A percentile compares a stretch with the other conserved stretches of the same genome.
Conservation (phyloP, 805 yeast genomes). For the Metschnikowia aberdeeniae region DNA sequence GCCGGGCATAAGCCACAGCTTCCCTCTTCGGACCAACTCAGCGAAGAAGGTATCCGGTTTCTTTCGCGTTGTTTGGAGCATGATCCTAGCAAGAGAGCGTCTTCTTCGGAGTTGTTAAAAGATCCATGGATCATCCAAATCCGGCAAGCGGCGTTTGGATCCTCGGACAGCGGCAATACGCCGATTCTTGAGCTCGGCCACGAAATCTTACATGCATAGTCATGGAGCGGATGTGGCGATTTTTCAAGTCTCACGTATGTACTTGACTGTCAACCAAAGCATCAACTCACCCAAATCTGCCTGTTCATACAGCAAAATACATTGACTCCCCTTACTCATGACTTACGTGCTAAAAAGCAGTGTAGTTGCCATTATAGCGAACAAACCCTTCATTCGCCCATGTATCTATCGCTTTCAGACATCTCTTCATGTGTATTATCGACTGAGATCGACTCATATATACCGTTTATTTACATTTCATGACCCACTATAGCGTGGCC, state of each 20-base stretch:
- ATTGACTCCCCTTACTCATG: too few species aligned
- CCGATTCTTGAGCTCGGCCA: conserved; percentile 30
- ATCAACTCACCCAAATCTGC: too few species aligned
- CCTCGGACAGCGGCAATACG: conserved; percentile 29
- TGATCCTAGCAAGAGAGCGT: conserved; percentile 74
- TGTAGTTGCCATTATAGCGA: too few species aligned
- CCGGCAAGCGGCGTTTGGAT: conserved; percentile 62
- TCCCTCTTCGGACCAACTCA: conserved; percentile 74
- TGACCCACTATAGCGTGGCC: background rate
- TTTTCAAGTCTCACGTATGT: too few species aligned
- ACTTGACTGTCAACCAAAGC: too few species aligned
- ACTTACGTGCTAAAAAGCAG: too few species aligned
- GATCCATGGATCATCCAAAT: conserved; percentile 88
- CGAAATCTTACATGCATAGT: conserved; percentile 1
- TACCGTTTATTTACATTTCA: background rate
- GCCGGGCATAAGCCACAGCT: conserved; percentile 88
- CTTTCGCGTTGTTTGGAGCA: conserved; percentile 73
- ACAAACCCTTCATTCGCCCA: too few species aligned
- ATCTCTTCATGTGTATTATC: too few species aligned
- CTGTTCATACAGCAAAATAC: too few species aligned
- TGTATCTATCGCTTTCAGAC: too few species aligned
- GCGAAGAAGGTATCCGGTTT: conserved; percentile 68
- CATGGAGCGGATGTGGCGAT: too few species aligned
- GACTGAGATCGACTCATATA: too few species aligned
- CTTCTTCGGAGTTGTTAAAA: conserved; percentile 77